Evolutionary conservation across 2,329 filamentous ascomycete genomes (phyloP).

Genomic region (Fusarium musae): DNA sequence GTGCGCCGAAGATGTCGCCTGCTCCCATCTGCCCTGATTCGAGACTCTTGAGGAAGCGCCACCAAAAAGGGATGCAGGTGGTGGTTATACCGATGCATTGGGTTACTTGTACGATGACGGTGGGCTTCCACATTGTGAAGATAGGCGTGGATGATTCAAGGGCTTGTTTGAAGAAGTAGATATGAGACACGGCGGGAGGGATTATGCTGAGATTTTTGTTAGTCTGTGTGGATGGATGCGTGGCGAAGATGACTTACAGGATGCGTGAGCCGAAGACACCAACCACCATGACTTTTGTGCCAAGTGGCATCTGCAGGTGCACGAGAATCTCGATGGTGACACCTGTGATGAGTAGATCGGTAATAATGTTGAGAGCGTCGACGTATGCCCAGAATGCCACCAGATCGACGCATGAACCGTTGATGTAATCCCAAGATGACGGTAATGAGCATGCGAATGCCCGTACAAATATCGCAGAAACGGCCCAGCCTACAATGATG

Average conservation of each 20-base stretch:
- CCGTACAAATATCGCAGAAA: background rate
- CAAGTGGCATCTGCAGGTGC: background rate
- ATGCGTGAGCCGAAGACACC: slow-evolving; percentile 11
- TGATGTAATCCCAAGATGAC: background rate
- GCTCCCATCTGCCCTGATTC: slow-evolving; percentile 15
- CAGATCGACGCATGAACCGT: slow-evolving; percentile 5
- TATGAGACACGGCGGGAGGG: slow-evolving; percentile 2
- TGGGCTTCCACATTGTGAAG: slow-evolving; percentile 17
- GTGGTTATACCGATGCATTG: slow-evolving; percentile 14
- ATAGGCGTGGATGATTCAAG: background rate
- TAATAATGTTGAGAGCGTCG: background rate
- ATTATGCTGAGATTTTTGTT: background rate
- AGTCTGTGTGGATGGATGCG: background rate
- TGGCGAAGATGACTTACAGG: background rate
- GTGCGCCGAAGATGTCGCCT: slow-evolving; percentile 1
- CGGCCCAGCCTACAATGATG: background rate
- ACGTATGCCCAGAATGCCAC: slow-evolving; percentile 11
- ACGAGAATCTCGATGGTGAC: background rate
- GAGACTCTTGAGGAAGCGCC: slow-evolving; percentile 14
- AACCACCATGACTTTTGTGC: slow-evolving; percentile 7
- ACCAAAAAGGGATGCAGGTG: slow-evolving; percentile 16
- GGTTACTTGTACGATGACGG: slow-evolving; percentile 5
- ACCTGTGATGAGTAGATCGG: background rate
- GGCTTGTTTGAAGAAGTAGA: background rate
- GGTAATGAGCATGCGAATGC: slow-evolving; percentile 1